Evolutionary conservation across 2,329 filamentous ascomycete species (phyloP).

Genomic region (Trichoderma polysporum): DNA sequence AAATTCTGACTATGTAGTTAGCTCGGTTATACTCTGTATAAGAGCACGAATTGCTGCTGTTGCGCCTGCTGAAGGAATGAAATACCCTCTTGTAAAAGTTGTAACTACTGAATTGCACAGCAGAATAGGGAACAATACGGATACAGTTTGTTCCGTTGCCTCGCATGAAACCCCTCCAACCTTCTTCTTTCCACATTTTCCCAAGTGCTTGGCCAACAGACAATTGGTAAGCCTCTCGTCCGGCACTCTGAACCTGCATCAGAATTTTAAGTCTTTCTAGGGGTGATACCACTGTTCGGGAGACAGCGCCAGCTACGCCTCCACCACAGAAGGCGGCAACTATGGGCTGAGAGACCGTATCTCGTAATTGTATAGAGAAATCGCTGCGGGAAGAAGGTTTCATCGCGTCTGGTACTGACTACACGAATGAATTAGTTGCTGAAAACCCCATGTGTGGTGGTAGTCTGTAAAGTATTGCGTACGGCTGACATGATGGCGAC

Average conservation of each 20-base stretch:
- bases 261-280: conserved; percentile 95
- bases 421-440: conserved; percentile 19
- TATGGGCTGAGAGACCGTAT: conserved; percentile 74
- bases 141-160: conserved; percentile 99
- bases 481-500: conserved; percentile 34
- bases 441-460: neutral
- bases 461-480: conserved; percentile 20
- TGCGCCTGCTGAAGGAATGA: neutral
- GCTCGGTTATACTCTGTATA: neutral
- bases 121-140: conserved; percentile 95
- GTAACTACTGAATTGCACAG: conserved; percentile 97
- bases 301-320: conserved; percentile 94
- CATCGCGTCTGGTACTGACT: conserved; percentile 31
- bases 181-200: conserved; percentile 98
- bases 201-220: conserved; percentile 82
- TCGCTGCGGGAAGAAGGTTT: conserved; percentile 29
- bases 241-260: conserved; percentile 92
- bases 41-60: neutral
- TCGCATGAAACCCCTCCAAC: conserved; percentile 95
- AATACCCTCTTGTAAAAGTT: conserved; percentile 90
- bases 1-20: conserved; percentile 51
- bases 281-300: conserved; percentile 92
- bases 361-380: conserved; percentile 39
- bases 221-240: conserved; percentile 88
- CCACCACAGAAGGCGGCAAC: conserved; percentile 91